These are phyloP conservation scores for Claviceps humidiphila DNA, from an alignment of 2,329 filamentous ascomycete species.

Conservation along the genomic window DNA sequence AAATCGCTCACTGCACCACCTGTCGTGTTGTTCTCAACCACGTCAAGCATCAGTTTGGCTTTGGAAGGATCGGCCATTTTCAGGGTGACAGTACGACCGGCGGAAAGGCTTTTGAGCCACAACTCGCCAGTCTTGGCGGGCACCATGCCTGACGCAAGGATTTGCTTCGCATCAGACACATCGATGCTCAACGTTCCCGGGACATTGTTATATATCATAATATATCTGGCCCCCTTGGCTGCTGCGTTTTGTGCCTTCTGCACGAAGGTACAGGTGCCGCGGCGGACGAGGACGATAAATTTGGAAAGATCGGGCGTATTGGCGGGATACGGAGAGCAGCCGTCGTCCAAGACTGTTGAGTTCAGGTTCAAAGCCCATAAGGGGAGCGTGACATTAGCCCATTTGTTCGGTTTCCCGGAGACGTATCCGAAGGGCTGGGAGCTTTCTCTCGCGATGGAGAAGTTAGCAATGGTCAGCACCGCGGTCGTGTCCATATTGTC, in stretches of 20 bases:
- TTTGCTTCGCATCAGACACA: slow-evolving; percentile 19
- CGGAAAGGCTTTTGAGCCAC: slow-evolving; percentile 26
- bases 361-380: slow-evolving; percentile 30
- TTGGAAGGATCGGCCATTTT: slow-evolving; percentile 19
- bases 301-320: slow-evolving; percentile 37
- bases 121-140: slow-evolving; percentile 28
- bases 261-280: slow-evolving; percentile 31
- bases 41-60: not conserved
- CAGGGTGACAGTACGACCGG: slow-evolving; percentile 25
- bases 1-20: slow-evolving; percentile 5
- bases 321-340: slow-evolving; percentile 34
- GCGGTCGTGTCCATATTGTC: slow-evolving; percentile 11
- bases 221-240: slow-evolving; percentile 40
- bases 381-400: slow-evolving; percentile 23
- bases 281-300: slow-evolving; percentile 40
- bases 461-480: not conserved
- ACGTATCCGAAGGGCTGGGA: slow-evolving; percentile 23
- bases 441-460: not conserved
- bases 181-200: slow-evolving; percentile 6
- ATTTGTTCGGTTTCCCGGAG: slow-evolving; percentile 23
- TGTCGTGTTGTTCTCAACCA: not conserved
- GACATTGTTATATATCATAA: slow-evolving; percentile 48
- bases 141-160: slow-evolving; percentile 14
- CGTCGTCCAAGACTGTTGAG: slow-evolving; percentile 30
- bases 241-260: slow-evolving; percentile 1